phyloP scores from a whole-genome alignment of 2,329 filamentous ascomycete genomes.

The Neonectria coccinea region DNA sequence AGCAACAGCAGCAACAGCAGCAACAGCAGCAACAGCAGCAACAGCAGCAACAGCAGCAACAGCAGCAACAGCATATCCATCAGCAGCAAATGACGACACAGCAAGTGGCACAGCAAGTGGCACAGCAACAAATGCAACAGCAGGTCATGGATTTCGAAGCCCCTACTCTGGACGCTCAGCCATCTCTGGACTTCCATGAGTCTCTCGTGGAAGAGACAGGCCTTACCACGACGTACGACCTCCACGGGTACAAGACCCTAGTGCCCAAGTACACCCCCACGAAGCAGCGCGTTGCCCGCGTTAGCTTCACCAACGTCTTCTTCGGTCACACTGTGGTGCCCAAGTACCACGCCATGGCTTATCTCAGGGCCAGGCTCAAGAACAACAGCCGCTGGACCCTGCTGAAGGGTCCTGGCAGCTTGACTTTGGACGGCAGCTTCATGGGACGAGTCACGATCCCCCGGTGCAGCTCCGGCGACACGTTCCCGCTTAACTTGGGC shows the following conservation, averaged over 20 bases:
- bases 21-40: constrained; percentile 7
- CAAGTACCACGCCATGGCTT: constrained; percentile 70
- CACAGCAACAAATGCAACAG: constrained; percentile 15
- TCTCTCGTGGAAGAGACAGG: constrained; percentile 69
- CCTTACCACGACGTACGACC: constrained; percentile 70
- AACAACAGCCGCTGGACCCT: constrained; percentile 69
- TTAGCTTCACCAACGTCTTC: constrained; percentile 61
- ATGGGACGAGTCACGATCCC: constrained; percentile 68
- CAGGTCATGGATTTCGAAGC: background rate
- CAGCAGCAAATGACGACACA: constrained; percentile 9
- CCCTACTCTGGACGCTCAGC: constrained; percentile 44
- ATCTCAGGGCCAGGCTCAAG: constrained; percentile 67
- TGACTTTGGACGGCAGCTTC: constrained; percentile 74
- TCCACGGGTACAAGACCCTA: constrained; percentile 69
- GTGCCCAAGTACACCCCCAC: constrained; percentile 61
- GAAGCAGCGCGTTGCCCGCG: constrained; percentile 70
- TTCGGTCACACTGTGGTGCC: constrained; percentile 70
- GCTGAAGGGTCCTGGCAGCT: constrained; percentile 64
- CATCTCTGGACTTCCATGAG: constrained; percentile 54
- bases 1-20: constrained; percentile 12
- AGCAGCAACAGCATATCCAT: constrained; percentile 10
- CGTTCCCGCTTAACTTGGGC: constrained; percentile 67
- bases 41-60: background rate
- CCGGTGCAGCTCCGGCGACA: constrained; percentile 65
- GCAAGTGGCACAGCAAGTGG: no score